phyloP scores from a whole-genome alignment of 148 eudicot genomes.

The Suaeda aralocaspica region DNA sequence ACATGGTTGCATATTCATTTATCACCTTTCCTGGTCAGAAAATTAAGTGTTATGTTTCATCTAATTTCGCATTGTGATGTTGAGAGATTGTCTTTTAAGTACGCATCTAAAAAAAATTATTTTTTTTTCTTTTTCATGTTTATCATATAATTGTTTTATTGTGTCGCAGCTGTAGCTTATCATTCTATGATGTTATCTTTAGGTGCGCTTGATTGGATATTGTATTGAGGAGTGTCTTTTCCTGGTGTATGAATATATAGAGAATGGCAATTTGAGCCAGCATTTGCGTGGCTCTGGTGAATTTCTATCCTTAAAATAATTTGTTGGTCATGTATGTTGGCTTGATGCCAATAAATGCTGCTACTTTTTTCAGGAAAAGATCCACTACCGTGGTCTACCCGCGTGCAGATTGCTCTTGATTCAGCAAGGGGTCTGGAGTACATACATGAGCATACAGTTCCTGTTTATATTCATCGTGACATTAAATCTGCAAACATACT shows the following conservation, averaged over 20 bases:
- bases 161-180: not conserved
- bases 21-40: too few relatives aligned
- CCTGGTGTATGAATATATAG: constrained; percentile 78
- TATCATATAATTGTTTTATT: not conserved
- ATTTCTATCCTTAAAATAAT: constrained; percentile 5
- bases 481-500: constrained; percentile 42
- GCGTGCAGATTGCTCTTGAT: constrained; percentile 49
- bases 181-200: constrained; percentile 20
- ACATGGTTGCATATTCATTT: not conserved
- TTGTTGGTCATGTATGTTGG: constrained; percentile 1
- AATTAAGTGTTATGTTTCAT: too few relatives aligned
- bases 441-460: constrained; percentile 46
- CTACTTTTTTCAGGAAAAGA: constrained; percentile 40
- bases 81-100: too few relatives aligned
- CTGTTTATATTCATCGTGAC: constrained; percentile 45
- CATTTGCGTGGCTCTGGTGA: constrained; percentile 79
- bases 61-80: too few relatives aligned
- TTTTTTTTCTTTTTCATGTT: not conserved
- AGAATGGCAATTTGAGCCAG: constrained; percentile 80
- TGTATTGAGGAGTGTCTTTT: constrained; percentile 81
- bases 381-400: constrained; percentile 35
- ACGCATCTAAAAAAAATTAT: too few relatives aligned
- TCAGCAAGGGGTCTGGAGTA: constrained; percentile 46
- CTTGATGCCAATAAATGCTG: not conserved
- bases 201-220: constrained; percentile 90